phyloP scores from a whole-genome alignment of 2,329 filamentous ascomycete species.

The Aspergillus sp. region DNA sequence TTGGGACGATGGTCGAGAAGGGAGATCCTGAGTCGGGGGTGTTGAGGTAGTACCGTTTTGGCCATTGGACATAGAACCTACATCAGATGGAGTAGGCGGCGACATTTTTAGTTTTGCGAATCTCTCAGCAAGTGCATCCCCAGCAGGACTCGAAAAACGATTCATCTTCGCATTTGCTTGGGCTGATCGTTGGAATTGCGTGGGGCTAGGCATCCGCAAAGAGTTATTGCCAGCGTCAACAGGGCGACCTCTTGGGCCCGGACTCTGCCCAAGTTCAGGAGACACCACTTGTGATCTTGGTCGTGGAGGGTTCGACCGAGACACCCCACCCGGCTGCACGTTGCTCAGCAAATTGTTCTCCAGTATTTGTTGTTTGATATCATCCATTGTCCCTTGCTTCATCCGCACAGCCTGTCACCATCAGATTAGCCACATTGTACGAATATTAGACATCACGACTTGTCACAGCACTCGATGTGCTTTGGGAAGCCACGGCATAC shows the following conservation, averaged over 20 bases:
- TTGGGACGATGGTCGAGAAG: slow-evolving; percentile 26
- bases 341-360: slow-evolving; percentile 38
- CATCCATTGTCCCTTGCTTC: slow-evolving; percentile 46
- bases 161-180: slow-evolving; percentile 26
- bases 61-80: slow-evolving; percentile 12
- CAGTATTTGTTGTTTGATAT: slow-evolving; percentile 44
- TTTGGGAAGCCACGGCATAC: slow-evolving; percentile 21
- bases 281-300: slow-evolving; percentile 14
- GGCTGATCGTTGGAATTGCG: slow-evolving; percentile 36
- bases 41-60: slow-evolving; percentile 13
- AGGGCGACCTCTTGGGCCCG: slow-evolving; percentile 26
- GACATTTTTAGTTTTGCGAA: slow-evolving; percentile 43
- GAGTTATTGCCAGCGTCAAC: slow-evolving; percentile 22
- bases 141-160: slow-evolving; percentile 29
- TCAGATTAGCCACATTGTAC: slow-evolving; percentile 12
- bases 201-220: slow-evolving; percentile 44
- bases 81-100: slow-evolving; percentile 17
- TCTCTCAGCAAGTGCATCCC: slow-evolving; percentile 44
- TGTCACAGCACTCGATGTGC: not conserved
- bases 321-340: slow-evolving; percentile 27
- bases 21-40: slow-evolving; percentile 22
- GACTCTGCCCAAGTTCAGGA: slow-evolving; percentile 14
- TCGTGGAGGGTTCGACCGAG: slow-evolving; percentile 12
- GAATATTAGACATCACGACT: not conserved
- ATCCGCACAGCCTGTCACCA: slow-evolving; percentile 36